Percentiles rank a stretch among this genome's conserved stretches.
These are phyloP conservation scores for Athelia sp. DNA, from an alignment of 1,284 basidiomycete genomes.

Conservation along the genomic window DNA sequence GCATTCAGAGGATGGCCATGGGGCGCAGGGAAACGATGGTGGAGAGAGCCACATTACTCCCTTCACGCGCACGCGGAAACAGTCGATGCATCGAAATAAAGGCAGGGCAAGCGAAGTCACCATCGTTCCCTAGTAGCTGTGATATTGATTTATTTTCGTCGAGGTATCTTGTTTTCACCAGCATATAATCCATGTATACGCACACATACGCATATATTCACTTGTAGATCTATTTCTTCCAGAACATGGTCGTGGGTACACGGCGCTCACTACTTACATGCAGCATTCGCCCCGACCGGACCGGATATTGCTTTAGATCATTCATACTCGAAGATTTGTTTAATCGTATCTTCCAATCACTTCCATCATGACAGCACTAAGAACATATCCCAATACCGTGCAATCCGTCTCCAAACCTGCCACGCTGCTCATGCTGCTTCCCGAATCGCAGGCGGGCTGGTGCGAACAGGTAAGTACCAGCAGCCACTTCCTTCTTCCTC, in stretches of 20 bases:
- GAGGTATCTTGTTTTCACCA: too few species aligned
- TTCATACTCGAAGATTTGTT: too few species aligned
- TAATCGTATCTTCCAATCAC: too few species aligned
- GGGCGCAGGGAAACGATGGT: conserved; percentile 23
- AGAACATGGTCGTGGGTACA: too few species aligned
- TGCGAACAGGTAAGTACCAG: conserved; percentile 30
- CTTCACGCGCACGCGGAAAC: conserved; percentile 50
- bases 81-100: conserved; percentile 48
- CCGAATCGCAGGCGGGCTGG: conserved; percentile 25
- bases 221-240: too few species aligned
- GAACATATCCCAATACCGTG: conserved; percentile 20
- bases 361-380: too few species aligned
- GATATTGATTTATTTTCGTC: too few species aligned
- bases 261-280: too few species aligned
- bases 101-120: conserved; percentile 49
- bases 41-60: conserved; percentile 45
- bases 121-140: too few species aligned
- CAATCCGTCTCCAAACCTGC: conserved; percentile 21
- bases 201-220: background rate
- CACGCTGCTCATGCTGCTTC: conserved; percentile 23
- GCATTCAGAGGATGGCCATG: conserved; percentile 31
- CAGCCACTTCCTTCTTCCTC: too few species aligned
- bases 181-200: background rate
- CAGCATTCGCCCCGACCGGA: too few species aligned
- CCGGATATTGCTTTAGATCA: background rate